Evolutionary conservation across 106 monocot species (phyloP), one percentile per base, ranked within the genome.

Genomic region (Gastrodia elata): DNA sequence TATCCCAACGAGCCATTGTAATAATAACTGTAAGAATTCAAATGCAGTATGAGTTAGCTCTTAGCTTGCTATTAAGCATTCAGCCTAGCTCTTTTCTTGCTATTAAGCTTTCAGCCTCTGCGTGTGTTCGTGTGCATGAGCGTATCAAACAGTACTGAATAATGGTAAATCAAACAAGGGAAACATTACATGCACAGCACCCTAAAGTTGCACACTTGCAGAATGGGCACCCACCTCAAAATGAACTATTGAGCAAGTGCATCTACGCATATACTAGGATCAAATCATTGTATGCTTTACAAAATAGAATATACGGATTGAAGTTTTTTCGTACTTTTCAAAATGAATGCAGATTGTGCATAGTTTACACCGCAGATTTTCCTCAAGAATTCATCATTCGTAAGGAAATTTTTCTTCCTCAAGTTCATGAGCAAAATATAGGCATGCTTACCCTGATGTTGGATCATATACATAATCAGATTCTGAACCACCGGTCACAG

Each of bases 1-100:
- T 96, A 96, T 36, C 95, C 95, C 49, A 83, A 75, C 61, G 78
- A 82, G 75, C 84, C 89, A 73, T 90, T 96, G 64, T 96, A 96
- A 74, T 96, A 96, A 52, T 90, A 96, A 57, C 95, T 96, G 84
- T 74, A 82, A 36, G 37, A 6, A 67, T n/a, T n/a, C n/a, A 57
- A 38, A 67, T 67, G 34, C 35, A 28, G 38, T 11, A 5, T 37
- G 27, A 20, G 67, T 61, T 61, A 61, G 14, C 27, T 61, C 13
- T 13, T 13, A 30, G 61, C 61, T 13, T 61, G 61, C 61, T 61
- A 61, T 61, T 32, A 30, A 61, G 61, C 7, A 61, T 14, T 10
- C 61, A 61, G n/a, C n/a, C n/a, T n/a, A 61, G 14, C 27, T 61
- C 13, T 13, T n/a, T n/a, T n/a, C n/a, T 13, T 61, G 61, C 61